Percentiles rank a stretch among this genome's conserved stretches.
Evolutionary conservation across 2,329 filamentous ascomycete species (phyloP).

Genomic region (Tolypocladium paradoxum): DNA sequence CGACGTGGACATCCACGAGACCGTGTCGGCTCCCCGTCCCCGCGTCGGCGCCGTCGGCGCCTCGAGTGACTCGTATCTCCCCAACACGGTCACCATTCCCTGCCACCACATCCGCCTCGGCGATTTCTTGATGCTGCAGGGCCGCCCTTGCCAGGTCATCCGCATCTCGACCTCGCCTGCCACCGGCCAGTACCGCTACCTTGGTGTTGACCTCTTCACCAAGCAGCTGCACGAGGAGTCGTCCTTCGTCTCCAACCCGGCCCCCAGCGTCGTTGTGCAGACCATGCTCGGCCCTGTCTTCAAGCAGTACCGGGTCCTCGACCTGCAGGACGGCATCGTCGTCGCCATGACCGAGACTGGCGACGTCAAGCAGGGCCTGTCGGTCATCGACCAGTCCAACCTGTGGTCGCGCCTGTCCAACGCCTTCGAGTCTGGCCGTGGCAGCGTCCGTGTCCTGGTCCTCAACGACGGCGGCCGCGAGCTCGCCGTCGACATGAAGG

Average conservation of each 20-base stretch:
- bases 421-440: conserved; percentile 84
- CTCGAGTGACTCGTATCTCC: conserved; percentile 26
- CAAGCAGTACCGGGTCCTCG: conserved; percentile 99
- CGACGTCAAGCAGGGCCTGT: conserved; percentile 92
- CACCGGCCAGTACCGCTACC: conserved; percentile 98
- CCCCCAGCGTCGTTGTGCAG: conserved; percentile 93
- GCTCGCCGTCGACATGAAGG: conserved; percentile 98
- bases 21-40: conserved; percentile 16
- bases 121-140: conserved; percentile 97
- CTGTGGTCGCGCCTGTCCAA: conserved; percentile 71
- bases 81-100: conserved; percentile 93
- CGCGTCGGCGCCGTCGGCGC: conserved; percentile 14
- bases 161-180: conserved; percentile 96
- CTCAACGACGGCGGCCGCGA: conserved; percentile 88
- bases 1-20: conserved; percentile 32
- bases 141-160: conserved; percentile 98
- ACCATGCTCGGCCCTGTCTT: conserved; percentile 99
- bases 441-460: conserved; percentile 88
- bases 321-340: conserved; percentile 77
- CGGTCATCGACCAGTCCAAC: conserved; percentile 90
- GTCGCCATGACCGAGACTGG: conserved; percentile 98
- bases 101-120: conserved; percentile 99
- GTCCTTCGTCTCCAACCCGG: conserved; percentile 93
- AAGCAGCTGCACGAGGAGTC: conserved; percentile 99
- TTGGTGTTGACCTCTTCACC: conserved; percentile 99